Conservation (phyloP, 768 basidiomycete species). For the Leccinum longicurvipes region DNA sequence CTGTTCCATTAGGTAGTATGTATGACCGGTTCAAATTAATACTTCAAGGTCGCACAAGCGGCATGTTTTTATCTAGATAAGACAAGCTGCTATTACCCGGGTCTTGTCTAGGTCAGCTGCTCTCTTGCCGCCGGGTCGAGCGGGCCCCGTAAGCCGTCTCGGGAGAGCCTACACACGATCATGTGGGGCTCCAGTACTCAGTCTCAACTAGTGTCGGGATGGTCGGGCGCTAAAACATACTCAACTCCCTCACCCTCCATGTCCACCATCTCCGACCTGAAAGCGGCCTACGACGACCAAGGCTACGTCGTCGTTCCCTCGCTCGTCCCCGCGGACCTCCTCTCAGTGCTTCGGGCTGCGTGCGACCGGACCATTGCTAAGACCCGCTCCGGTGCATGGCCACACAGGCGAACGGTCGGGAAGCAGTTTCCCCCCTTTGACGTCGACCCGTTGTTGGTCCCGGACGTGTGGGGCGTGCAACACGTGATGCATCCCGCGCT, state of each 20-base stretch:
- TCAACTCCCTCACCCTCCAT: background rate
- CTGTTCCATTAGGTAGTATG: too few species aligned
- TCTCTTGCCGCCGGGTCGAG: background rate
- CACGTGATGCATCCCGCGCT: constrained; percentile 80
- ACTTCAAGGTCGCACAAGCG: too few species aligned
- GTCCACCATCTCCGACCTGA: constrained; percentile 28
- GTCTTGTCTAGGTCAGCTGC: background rate
- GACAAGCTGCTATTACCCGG: background rate
- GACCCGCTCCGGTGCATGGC: constrained; percentile 62
- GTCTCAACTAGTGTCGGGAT: too few species aligned
- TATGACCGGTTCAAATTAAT: background rate
- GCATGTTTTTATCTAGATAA: background rate
- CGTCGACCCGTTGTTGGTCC: constrained; percentile 32
- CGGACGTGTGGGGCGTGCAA: constrained; percentile 80
- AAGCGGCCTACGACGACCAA: constrained; percentile 52
- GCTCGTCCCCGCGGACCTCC: constrained; percentile 44
- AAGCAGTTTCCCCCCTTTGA: constrained; percentile 77
- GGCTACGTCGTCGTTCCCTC: constrained; percentile 64
- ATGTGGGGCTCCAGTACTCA: background rate
- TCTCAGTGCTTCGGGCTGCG: constrained; percentile 44
- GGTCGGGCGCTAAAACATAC: background rate
- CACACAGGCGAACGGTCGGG: constrained; percentile 66
- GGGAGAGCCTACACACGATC: background rate
- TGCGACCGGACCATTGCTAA: constrained; percentile 47
- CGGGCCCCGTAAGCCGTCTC: background rate